Base-by-base conservation (phyloP, 2,329 filamentous ascomycete species). In the Claviceps maximensis region DNA sequence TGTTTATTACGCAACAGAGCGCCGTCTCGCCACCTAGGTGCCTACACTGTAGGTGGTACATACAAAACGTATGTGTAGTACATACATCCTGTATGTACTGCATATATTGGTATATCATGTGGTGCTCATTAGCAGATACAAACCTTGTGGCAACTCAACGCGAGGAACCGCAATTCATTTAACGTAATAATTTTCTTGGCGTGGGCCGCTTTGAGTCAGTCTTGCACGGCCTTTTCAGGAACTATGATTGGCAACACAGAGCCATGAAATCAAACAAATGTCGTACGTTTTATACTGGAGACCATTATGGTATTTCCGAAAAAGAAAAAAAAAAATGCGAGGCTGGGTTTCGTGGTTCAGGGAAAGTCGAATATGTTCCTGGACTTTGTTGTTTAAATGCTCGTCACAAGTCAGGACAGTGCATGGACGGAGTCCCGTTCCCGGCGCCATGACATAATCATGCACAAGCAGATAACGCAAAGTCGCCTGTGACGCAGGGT, bases 161-260 rank as follows among this genome's bases (percentile, higher is more conserved):
- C 64, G 63, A 65, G 63, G 61, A 56, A 61, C 62, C 62, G 46
- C 52, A 48, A 48, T 59, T 50, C 59, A 40, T 70, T 61, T 74
- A 71, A 75, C 73, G 73, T 75, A 75, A 75, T 73, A 62, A 66
- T 46, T 47, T 59, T 64, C 50, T 52, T 31, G 50, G 15, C 50
- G 44, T 44, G 64, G 60, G 52, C 54, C 55, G 41, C 33, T 1
- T 38, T 38, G 33, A 38, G 33, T 38, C 33, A 38, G 7, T 38
- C 17, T 38, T 38, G 1, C 15, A 15, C 13, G 15, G 33, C 33
- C 33, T 13, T 2, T 38, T 13, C 33, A 38, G 17, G 33, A 15
- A 38, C 3, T 13, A 38, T 3, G 13, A 3, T 15, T 38, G 2
- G 13, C 33, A 38, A 38, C 15, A 38, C 2, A 38, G 33, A 38